A percentile compares a stretch with the other conserved stretches of the same genome.
Conservation (phyloP, 75 land plant species). For the Pinus albicaulis region DNA sequence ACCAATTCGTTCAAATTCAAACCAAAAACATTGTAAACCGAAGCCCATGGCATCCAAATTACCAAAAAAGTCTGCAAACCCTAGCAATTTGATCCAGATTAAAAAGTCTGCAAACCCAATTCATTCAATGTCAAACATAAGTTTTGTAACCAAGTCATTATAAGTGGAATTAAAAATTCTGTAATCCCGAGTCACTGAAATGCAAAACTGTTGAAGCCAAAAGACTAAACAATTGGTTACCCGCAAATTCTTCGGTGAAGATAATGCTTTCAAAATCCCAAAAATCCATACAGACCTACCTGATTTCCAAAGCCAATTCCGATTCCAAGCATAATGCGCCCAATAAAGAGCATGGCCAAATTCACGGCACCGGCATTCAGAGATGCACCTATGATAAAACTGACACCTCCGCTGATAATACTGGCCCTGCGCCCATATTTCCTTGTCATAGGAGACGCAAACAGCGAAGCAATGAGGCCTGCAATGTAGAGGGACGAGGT, state of each 20-base stretch:
- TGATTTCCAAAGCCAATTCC: conserved; percentile 88
- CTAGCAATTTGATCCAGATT: too few relatives aligned
- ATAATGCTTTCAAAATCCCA: too few relatives aligned
- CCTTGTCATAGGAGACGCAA: conserved; percentile 67
- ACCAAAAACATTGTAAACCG: background rate
- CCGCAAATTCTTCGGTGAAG: conserved; percentile 27
- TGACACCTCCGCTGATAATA: conserved; percentile 59
- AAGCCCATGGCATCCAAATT: too few relatives aligned
- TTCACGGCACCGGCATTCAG: conserved; percentile 56
- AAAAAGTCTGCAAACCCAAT: too few relatives aligned
- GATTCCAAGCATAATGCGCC: conserved; percentile 65
- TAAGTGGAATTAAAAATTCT: too few relatives aligned
- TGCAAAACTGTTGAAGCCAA: conserved; percentile 67
- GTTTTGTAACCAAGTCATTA: background rate
- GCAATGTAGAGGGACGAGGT: conserved; percentile 87
- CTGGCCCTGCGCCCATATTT: conserved; percentile 55
- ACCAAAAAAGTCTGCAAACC: too few relatives aligned
- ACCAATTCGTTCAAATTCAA: background rate
- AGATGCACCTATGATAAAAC: conserved; percentile 59
- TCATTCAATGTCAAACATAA: too few relatives aligned
- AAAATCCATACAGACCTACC: conserved; percentile 34
- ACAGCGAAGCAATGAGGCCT: conserved; percentile 62
- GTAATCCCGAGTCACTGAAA: too few relatives aligned
- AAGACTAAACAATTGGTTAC: conserved; percentile 83
- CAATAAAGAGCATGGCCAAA: conserved; percentile 64